Conservation (phyloP, 371 early-diverging fungal genomes). For the Zychaea mexicana region DNA sequence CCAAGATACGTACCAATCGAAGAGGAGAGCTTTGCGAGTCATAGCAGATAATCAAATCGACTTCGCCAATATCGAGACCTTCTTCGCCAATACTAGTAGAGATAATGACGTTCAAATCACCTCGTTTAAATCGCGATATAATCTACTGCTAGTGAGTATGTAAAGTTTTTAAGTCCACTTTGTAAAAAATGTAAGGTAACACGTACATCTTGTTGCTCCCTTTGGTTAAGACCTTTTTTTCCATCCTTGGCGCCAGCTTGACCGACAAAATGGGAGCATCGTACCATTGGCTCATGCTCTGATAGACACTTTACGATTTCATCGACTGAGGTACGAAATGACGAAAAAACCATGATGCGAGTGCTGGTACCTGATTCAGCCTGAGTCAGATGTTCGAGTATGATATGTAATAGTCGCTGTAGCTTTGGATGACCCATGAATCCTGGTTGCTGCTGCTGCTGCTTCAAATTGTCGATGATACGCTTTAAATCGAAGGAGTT, state of each 20-base stretch:
- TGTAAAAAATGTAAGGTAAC: not conserved
- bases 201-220: slow-evolving; percentile 80
- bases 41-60: slow-evolving; percentile 92
- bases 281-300: slow-evolving; percentile 69
- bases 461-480: slow-evolving; percentile 13
- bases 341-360: slow-evolving; percentile 87
- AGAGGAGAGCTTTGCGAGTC: slow-evolving; percentile 86
- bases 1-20: slow-evolving; percentile 65
- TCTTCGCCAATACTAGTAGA: slow-evolving; percentile 96
- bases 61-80: slow-evolving; percentile 96
- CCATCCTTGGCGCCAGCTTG: slow-evolving; percentile 68
- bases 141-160: not conserved
- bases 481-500: slow-evolving; percentile 19
- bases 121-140: slow-evolving; percentile 61
- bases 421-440: slow-evolving; percentile 88
- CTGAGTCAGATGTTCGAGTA: slow-evolving; percentile 69
- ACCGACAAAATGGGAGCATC: slow-evolving; percentile 82
- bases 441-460: slow-evolving; percentile 32
- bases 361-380: slow-evolving; percentile 35
- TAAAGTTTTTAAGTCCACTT: not conserved
- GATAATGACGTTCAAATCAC: slow-evolving; percentile 83
- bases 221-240: slow-evolving; percentile 76
- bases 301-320: slow-evolving; percentile 75
- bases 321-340: slow-evolving; percentile 84
- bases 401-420: slow-evolving; percentile 59